Evolutionary conservation across 2,329 filamentous ascomycete genomes (phyloP).

Genomic region (Aspergillus pseudoglaucus): DNA sequence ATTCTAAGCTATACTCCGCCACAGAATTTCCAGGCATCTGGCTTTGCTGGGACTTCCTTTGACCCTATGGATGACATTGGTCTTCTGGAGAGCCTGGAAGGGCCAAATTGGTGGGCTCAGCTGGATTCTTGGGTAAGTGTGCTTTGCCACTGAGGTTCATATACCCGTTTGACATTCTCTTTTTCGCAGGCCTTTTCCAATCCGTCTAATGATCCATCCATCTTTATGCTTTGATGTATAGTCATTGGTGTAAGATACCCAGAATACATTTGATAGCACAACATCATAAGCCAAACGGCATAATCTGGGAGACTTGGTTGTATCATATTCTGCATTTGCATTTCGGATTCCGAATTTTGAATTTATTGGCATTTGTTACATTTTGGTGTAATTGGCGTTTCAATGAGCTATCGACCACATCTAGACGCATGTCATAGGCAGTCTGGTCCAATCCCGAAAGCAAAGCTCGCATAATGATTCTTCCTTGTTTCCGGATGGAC

Average conservation of each 20-base stretch:
- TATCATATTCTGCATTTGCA: not conserved
- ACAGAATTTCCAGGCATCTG: conserved; percentile 14
- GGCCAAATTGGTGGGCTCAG: conserved; percentile 33
- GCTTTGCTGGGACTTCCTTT: conserved; percentile 11
- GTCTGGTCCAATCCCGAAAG: too few species aligned
- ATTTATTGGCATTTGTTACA: not conserved
- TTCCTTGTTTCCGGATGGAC: too few species aligned
- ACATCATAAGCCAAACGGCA: not conserved
- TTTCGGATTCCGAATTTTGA: too few species aligned
- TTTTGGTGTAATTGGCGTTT: not conserved
- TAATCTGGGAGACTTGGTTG: too few species aligned
- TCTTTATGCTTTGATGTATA: conserved; percentile 15
- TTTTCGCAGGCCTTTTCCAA: conserved; percentile 26
- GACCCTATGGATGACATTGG: conserved; percentile 19
- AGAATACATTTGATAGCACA: not conserved
- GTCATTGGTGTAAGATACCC: not conserved
- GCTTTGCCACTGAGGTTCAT: not conserved
- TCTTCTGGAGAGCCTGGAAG: conserved; percentile 30
- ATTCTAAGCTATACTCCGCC: conserved; percentile 10
- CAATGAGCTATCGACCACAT: not conserved
- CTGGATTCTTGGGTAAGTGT: conserved; percentile 32
- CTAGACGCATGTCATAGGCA: not conserved
- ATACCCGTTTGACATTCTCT: not conserved
- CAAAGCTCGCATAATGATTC: too few species aligned
- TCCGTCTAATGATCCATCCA: conserved; percentile 25